Conservation (phyloP, 1,284 basidiomycete species). For the Boletellus dicymbophilus region DNA sequence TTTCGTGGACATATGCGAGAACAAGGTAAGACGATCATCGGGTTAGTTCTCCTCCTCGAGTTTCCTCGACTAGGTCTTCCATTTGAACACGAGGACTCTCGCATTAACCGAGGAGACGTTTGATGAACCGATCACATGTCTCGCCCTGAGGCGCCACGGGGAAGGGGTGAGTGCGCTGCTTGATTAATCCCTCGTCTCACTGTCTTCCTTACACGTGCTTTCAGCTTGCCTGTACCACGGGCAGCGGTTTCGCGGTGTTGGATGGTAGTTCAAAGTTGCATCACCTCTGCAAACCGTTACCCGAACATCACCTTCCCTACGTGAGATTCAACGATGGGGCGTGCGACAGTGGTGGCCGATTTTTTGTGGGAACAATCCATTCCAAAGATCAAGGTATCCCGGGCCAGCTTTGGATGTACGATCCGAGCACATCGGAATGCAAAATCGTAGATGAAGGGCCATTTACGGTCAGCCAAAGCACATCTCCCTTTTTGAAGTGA, state of each 20-base stretch:
- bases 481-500: too few relatives aligned
- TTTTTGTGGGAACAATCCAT: slow-evolving; percentile 63
- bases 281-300: slow-evolving; percentile 47
- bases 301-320: slow-evolving; percentile 39
- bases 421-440: slow-evolving; percentile 48
- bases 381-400: slow-evolving; percentile 50
- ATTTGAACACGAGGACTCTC: slow-evolving; percentile 19
- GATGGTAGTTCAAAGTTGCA: slow-evolving; percentile 14
- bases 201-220: not conserved
- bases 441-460: slow-evolving; percentile 60
- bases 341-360: slow-evolving; percentile 63
- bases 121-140: slow-evolving; percentile 26
- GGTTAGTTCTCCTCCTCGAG: not conserved
- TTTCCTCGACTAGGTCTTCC: slow-evolving; percentile 19
- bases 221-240: slow-evolving; percentile 21
- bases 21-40: slow-evolving; percentile 41
- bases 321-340: slow-evolving; percentile 73
- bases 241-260: slow-evolving; percentile 24
- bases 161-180: slow-evolving; percentile 19
- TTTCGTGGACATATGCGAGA: slow-evolving; percentile 66
- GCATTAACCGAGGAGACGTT: slow-evolving; percentile 19
- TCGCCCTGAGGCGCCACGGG: slow-evolving; percentile 16
- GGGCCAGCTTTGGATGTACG: slow-evolving; percentile 61
- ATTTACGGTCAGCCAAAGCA: slow-evolving; percentile 56
- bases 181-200: too few relatives aligned